A percentile compares a stretch with the other conserved stretches of the same genome.
These are phyloP conservation scores for Tricholoma furcatifolium DNA, from an alignment of 768 basidiomycete genomes.

Conservation along the genomic window DNA sequence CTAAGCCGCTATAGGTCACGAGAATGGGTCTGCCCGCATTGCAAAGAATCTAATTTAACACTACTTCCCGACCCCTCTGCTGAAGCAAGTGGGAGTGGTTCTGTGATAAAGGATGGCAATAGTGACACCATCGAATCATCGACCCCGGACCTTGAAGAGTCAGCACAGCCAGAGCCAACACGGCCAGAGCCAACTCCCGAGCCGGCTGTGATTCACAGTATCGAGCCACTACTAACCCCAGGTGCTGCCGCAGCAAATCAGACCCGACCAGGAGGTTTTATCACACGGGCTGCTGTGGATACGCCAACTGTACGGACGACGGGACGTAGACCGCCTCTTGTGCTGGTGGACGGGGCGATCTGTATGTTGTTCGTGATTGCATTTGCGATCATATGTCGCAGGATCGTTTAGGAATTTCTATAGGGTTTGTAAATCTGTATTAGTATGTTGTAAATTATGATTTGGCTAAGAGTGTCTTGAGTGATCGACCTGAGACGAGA, in stretches of 20 bases:
- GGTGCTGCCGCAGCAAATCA: slow-evolving; percentile 1
- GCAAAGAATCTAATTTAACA: slow-evolving; percentile 63
- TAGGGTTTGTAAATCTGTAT: too few species aligned
- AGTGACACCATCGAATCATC: background rate
- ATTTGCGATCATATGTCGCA: slow-evolving; percentile 65
- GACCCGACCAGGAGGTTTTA: slow-evolving; percentile 8
- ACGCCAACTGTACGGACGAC: slow-evolving; percentile 12
- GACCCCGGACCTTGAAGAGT: background rate
- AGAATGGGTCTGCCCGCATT: slow-evolving; percentile 77
- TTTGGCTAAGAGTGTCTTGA: too few species aligned
- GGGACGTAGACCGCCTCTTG: slow-evolving; percentile 47
- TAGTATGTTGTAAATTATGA: too few species aligned
- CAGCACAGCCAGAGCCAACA: too few species aligned
- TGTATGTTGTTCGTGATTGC: slow-evolving; percentile 68
- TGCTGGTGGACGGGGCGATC: slow-evolving; percentile 69
- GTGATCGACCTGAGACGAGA: slow-evolving; percentile 17
- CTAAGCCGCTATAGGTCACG: slow-evolving; percentile 55
- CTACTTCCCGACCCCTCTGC: slow-evolving; percentile 66
- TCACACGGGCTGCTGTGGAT: slow-evolving; percentile 11
- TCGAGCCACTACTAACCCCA: slow-evolving; percentile 11
- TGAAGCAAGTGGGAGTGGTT: slow-evolving; percentile 4
- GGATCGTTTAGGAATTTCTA: slow-evolving; percentile 38
- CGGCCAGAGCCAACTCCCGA: slow-evolving; percentile 1
- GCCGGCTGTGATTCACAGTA: slow-evolving; percentile 5
- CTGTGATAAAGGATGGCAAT: background rate